Evolutionary conservation across 2,329 filamentous ascomycete genomes (phyloP).

Genomic region (Botrytis squamosa): DNA sequence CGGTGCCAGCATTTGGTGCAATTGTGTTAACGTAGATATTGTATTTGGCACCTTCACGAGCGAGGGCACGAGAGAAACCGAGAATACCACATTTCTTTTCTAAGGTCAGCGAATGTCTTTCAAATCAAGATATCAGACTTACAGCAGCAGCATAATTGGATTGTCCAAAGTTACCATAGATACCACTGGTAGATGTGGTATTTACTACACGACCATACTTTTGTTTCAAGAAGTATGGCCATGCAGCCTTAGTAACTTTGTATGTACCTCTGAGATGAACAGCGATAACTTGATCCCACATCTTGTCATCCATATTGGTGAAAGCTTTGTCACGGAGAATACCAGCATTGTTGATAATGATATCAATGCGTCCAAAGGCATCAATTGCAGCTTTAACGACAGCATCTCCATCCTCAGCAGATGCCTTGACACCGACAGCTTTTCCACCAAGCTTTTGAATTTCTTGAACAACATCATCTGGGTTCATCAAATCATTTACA

Average conservation of each 20-base stretch:
- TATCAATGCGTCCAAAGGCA: conserved; percentile 88
- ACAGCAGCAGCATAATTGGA: conserved; percentile 92
- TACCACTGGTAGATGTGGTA: conserved; percentile 93
- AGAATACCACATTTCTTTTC: conserved; percentile 86
- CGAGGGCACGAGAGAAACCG: conserved; percentile 89
- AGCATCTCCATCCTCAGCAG: conserved; percentile 85
- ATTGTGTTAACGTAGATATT: conserved; percentile 99
- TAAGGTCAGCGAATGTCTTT: conserved; percentile 13
- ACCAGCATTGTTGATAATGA: conserved; percentile 96
- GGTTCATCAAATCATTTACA: conserved; percentile 93
- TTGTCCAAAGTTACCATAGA: conserved; percentile 99
- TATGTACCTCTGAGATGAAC: conserved; percentile 94
- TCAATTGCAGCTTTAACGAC: conserved; percentile 94
- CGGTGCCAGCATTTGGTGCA: conserved; percentile 92
- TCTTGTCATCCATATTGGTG: conserved; percentile 90
- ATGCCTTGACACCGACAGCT: conserved; percentile 89
- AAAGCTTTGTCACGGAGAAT: conserved; percentile 98
- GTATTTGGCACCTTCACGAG: conserved; percentile 91
- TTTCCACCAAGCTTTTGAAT: conserved; percentile 87
- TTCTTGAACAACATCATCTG: conserved; percentile 85
- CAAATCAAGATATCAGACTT: conserved; percentile 47
- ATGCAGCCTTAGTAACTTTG: conserved; percentile 95
- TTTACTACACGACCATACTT: conserved; percentile 98
- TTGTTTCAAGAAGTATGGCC: conserved; percentile 97
- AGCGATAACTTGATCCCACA: conserved; percentile 89